Conservation (phyloP, 2,329 filamentous ascomycete genomes). For the Coniochaeta hoffmannii region DNA sequence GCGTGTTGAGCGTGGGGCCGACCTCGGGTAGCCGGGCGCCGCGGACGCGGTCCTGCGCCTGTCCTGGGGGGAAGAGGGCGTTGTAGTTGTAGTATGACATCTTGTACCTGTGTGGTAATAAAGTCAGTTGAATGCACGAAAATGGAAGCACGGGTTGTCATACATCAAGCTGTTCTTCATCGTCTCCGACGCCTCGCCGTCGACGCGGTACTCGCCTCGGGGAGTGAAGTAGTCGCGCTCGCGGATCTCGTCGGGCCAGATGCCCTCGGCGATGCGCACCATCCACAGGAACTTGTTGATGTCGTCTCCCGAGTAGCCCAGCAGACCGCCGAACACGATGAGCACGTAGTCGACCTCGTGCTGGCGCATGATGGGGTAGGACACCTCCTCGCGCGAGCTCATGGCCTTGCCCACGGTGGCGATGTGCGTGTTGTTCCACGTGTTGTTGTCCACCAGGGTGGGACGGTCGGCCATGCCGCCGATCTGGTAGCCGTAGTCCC, state of each 20-base stretch:
- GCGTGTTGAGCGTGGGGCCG: slow-evolving; percentile 74
- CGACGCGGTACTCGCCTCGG: slow-evolving; percentile 90
- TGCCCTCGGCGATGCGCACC: slow-evolving; percentile 97
- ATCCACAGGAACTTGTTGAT: slow-evolving; percentile 99
- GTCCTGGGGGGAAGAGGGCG: slow-evolving; percentile 81
- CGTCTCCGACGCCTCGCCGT: slow-evolving; percentile 84
- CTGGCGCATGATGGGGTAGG: slow-evolving; percentile 96
- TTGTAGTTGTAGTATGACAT: slow-evolving; percentile 99
- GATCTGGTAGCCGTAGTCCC: slow-evolving; percentile 99
- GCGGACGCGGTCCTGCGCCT: slow-evolving; percentile 86
- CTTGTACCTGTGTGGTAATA: slow-evolving; percentile 69
- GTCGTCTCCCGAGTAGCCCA: slow-evolving; percentile 96
- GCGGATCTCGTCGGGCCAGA: slow-evolving; percentile 99
- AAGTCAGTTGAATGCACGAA: neutral
- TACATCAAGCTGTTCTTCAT: slow-evolving; percentile 99
- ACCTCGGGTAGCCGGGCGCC: slow-evolving; percentile 72
- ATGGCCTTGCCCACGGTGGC: slow-evolving; percentile 98
- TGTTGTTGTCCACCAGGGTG: slow-evolving; percentile 98
- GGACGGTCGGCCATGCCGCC: slow-evolving; percentile 98
- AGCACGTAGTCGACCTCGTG: slow-evolving; percentile 99
- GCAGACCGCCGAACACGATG: slow-evolving; percentile 88
- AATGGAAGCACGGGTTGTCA: slow-evolving; percentile 27
- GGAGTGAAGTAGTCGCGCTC: slow-evolving; percentile 94
- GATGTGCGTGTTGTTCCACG: slow-evolving; percentile 99
- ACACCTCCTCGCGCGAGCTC: slow-evolving; percentile 95